Percentiles rank a stretch among this genome's conserved stretches.
phyloP scores from a whole-genome alignment of 2,329 filamentous ascomycete species.

The Cryphonectria nitschkei region DNA sequence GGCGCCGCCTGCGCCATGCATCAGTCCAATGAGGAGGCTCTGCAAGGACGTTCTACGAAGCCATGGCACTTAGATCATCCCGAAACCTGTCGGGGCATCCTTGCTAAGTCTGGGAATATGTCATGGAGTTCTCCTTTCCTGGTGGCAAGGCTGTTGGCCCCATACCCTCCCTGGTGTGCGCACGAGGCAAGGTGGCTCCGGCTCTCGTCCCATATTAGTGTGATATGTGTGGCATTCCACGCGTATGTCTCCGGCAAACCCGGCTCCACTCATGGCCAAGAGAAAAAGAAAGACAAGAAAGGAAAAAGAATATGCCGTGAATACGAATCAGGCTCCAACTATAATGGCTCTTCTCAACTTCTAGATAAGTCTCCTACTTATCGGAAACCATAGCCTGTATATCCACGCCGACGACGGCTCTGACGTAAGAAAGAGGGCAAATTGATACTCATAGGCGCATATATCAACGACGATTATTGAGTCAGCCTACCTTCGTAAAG shows the following conservation, averaged over 20 bases:
- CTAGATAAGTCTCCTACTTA: background rate
- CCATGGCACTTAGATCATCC: background rate
- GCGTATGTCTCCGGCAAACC: background rate
- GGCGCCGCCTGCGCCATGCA: constrained; percentile 1
- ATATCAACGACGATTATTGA: background rate
- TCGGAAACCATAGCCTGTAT: background rate
- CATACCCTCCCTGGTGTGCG: too few relatives aligned
- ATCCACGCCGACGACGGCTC: background rate
- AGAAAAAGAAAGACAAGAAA: background rate
- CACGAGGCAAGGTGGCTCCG: background rate
- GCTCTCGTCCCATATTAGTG: background rate
- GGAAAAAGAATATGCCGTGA: background rate
- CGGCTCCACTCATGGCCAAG: background rate
- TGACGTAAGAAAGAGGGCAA: constrained; percentile 2
- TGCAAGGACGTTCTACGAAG: background rate
- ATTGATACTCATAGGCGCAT: background rate
- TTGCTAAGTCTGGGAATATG: background rate
- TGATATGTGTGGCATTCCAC: background rate
- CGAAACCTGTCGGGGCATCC: constrained; percentile 17
- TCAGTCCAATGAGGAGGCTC: constrained; percentile 11
- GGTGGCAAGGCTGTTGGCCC: background rate
- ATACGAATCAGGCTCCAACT: background rate
- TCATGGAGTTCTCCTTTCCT: background rate
- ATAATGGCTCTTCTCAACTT: background rate
- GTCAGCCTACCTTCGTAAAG: background rate